phyloP scores from a whole-genome alignment of 805 yeast species.

The Saccharomycopsis sp. region DNA sequence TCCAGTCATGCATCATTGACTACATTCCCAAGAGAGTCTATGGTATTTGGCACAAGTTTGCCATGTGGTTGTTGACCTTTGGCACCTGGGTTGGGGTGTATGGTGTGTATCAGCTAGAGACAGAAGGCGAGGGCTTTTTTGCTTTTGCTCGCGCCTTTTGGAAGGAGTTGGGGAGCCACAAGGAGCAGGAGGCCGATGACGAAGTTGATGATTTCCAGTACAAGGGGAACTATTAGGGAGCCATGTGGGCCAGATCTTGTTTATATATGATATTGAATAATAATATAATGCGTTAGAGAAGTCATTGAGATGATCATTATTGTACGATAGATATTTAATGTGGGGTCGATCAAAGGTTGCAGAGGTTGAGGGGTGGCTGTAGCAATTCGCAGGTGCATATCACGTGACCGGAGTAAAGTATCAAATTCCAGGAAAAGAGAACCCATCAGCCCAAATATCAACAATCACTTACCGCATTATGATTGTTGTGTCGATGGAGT shows the following conservation, averaged over 20 bases:
- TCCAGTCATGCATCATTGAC: slow-evolving; percentile 71
- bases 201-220: slow-evolving; percentile 24
- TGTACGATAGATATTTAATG: no score
- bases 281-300: background rate
- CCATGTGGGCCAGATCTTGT: background rate
- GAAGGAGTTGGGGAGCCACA: slow-evolving; percentile 20
- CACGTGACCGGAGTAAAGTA: no score
- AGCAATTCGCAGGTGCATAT: no score
- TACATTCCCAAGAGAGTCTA: slow-evolving; percentile 71
- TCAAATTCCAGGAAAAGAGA: no score
- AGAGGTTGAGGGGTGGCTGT: no score
- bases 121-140: slow-evolving; percentile 56
- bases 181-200: slow-evolving; percentile 24
- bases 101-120: slow-evolving; percentile 66
- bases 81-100: slow-evolving; percentile 63
- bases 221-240: slow-evolving; percentile 3
- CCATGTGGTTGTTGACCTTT: slow-evolving; percentile 51
- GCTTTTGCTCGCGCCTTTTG: slow-evolving; percentile 37
- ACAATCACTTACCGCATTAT: no score
- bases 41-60: slow-evolving; percentile 55
- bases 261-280: no score
- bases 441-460: no score
- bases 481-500: no score
- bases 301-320: background rate
- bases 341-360: no score